phyloP scores from a whole-genome alignment of 805 yeast species.

The Peterozyma toletana region DNA sequence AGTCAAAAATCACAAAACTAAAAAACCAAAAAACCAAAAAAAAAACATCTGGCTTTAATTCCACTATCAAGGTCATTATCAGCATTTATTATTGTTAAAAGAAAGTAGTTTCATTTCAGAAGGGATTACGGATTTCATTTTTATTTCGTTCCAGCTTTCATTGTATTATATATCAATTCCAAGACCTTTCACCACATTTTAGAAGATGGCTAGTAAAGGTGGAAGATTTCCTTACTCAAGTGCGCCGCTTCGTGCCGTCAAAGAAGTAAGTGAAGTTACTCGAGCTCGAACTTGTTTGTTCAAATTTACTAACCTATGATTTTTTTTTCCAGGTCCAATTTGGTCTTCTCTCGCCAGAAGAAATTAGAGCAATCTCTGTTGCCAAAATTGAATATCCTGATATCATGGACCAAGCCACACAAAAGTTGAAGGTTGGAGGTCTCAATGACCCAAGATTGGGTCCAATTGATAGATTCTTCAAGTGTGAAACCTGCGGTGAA shows the following conservation, averaged over 20 bases:
- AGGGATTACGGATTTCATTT: neutral
- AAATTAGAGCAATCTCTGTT: conserved; percentile 92
- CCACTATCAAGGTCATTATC: neutral
- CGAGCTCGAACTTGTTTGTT: neutral
- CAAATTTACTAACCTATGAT: conserved; percentile 9
- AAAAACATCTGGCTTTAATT: neutral
- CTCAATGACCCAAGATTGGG: conserved; percentile 96
- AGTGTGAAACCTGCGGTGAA: conserved; percentile 99
- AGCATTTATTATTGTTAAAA: neutral
- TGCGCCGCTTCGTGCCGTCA: conserved; percentile 95
- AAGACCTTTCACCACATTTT: neutral
- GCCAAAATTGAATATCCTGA: conserved; percentile 98
- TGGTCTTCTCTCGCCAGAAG: conserved; percentile 97
- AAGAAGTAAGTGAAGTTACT: conserved; percentile 58
- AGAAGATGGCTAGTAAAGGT: conserved; percentile 8
- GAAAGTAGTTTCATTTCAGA: neutral
- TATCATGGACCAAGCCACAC: conserved; percentile 97
- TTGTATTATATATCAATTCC: conserved; percentile 1
- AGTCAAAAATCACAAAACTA: neutral
- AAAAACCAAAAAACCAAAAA: neutral
- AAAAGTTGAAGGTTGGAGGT: conserved; percentile 94
- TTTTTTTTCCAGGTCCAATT: conserved; percentile 62
- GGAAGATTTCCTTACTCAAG: conserved; percentile 81
- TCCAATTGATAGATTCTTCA: conserved; percentile 92
- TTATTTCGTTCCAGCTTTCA: neutral